These are phyloP conservation scores for Cyclotella kingstonii DNA, from an alignment of 108 stramenopile species.

Conservation along the genomic window DNA sequence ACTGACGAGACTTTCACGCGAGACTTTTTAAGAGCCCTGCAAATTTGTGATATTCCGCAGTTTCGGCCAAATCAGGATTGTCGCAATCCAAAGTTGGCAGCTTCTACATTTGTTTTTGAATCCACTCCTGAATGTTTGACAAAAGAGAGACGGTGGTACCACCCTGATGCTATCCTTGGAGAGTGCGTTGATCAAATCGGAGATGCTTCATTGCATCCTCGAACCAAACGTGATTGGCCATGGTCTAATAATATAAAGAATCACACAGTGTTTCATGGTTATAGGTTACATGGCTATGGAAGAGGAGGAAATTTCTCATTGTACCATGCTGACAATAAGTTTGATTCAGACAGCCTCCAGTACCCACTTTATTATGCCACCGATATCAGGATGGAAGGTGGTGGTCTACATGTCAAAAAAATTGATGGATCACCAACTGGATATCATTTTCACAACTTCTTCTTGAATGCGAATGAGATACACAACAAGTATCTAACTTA, in stretches of 20 bases:
- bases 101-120: slow-evolving; percentile 41
- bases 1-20: slow-evolving; percentile 44
- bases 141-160: slow-evolving; percentile 25
- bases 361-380: slow-evolving; percentile 35
- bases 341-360: background rate
- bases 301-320: background rate
- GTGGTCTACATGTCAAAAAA: background rate
- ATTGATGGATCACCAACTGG: slow-evolving; percentile 32
- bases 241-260: slow-evolving; percentile 1
- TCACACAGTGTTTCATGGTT: slow-evolving; percentile 15
- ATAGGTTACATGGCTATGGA: slow-evolving; percentile 18
- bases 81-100: slow-evolving; percentile 15
- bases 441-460: slow-evolving; percentile 66
- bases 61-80: slow-evolving; percentile 27
- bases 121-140: slow-evolving; percentile 38
- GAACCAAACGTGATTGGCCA: slow-evolving; percentile 15
- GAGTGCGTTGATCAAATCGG: slow-evolving; percentile 55
- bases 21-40: slow-evolving; percentile 52
- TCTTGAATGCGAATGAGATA: slow-evolving; percentile 24
- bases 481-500: slow-evolving; percentile 53
- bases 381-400: slow-evolving; percentile 20
- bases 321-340: slow-evolving; percentile 4
- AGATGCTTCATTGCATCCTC: slow-evolving; percentile 24
- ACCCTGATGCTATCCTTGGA: slow-evolving; percentile 60
- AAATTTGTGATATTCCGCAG: slow-evolving; percentile 45